Evolutionary conservation across 352 stramenopile genomes (phyloP), one percentile per base, ranked within the genome.

Genomic region (Globisporangium rhizosaccharum): DNA sequence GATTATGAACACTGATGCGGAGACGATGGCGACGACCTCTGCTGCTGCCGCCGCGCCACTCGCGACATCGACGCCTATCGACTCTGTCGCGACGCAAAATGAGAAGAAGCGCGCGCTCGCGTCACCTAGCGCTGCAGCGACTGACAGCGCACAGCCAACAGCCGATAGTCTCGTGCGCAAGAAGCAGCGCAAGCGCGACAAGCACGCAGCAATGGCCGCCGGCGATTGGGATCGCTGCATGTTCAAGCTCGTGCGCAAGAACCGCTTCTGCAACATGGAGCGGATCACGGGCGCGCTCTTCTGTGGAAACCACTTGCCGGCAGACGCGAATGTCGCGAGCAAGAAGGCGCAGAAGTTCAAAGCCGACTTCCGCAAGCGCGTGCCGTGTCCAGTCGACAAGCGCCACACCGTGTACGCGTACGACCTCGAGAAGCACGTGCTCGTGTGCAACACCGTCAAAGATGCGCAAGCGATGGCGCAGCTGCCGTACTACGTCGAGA

Each of bases 231-330:
- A 84, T 3, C 76, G 80, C 51, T 94, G 85, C 66, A 87, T 92
- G 80, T 92, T 91, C 61, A 75, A 71, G 36, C 67, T 94, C 37
- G 70, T 84, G 66, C 76, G 79, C 53, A 94, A 94, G 67, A 82
- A 89, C 49, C 85, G 85, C 63, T 92, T 73, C 51, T 94, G 85
- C 66, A 94, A 92, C 66, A 87, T 92, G 41, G 55, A 74, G 17
- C 74, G 82, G 53, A 53, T 73, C 18, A 14, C 49, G 42, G 23
- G 82, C 17, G 78, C 75, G 42, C 62, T 79, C 20, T 94, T 78
- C 65, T 94, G 85, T 54, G 85, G 85, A 18, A 90, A 92, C 58
- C 85, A 94, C 63, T 26, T 91, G 36, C 80, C 78, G 1, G 69
- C 61, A 7, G 71, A 63, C 25, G 68, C 78, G 23, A 37, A 51